phyloP scores from a whole-genome alignment of 176 grass and related monocot species.

The Rhynchospora pubera region DNA sequence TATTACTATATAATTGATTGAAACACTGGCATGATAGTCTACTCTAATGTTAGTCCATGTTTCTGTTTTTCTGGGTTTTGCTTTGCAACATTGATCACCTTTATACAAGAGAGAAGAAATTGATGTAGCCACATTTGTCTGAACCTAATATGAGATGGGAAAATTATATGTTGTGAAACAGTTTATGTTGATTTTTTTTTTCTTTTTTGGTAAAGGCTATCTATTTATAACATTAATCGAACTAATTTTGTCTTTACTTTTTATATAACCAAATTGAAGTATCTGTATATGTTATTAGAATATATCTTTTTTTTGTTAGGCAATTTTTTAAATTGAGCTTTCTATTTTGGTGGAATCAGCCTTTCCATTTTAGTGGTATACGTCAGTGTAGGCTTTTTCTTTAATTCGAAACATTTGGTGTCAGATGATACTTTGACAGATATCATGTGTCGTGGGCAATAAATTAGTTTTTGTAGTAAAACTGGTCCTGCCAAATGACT shows the following conservation, averaged over 20 bases:
- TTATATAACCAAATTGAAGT: neutral
- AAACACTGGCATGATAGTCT: conserved; percentile 16
- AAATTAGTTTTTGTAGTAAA: neutral
- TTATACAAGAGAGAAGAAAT: too few species aligned
- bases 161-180: neutral
- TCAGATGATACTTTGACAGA: neutral
- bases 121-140: neutral
- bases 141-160: neutral
- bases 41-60: conserved; percentile 64
- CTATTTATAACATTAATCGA: neutral
- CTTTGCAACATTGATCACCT: neutral
- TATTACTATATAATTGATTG: neutral
- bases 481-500: neutral
- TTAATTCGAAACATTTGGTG: neutral
- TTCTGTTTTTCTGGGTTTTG: neutral
- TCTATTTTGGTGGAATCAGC: neutral
- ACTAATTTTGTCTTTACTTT: neutral
- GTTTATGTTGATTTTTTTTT: too few species aligned
- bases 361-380: neutral
- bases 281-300: neutral
- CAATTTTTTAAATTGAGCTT: neutral
- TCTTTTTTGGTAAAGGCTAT: neutral
- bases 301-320: neutral
- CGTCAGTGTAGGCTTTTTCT: neutral
- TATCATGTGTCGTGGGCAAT: neutral